A percentile compares a stretch with the other conserved stretches of the same genome.
Conservation (phyloP, 1,284 basidiomycete genomes). For the Leccinum angustisporum region DNA sequence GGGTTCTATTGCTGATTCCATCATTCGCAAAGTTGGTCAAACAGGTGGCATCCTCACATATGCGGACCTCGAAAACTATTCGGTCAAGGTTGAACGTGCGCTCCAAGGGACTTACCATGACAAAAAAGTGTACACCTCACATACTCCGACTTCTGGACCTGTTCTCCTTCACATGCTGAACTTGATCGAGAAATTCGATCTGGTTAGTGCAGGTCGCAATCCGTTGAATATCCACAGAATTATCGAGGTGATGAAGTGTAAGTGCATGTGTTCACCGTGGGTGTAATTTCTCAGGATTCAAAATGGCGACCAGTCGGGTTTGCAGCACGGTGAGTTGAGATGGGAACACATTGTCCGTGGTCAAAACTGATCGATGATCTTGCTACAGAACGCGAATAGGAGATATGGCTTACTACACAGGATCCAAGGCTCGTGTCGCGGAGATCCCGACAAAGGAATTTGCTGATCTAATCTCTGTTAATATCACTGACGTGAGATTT, state of each 20-base stretch:
- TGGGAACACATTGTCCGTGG: slow-evolving; percentile 10
- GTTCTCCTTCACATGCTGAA: slow-evolving; percentile 82
- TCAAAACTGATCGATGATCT: slow-evolving; percentile 4
- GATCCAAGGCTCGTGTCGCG: slow-evolving; percentile 55
- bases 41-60: slow-evolving; percentile 81
- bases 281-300: slow-evolving; percentile 13
- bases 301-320: slow-evolving; percentile 54
- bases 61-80: slow-evolving; percentile 71
- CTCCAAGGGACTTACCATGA: slow-evolving; percentile 75
- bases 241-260: slow-evolving; percentile 78
- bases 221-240: slow-evolving; percentile 67
- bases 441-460: slow-evolving; percentile 75
- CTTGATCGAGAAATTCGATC: slow-evolving; percentile 66
- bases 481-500: slow-evolving; percentile 76
- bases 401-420: slow-evolving; percentile 63
- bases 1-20: slow-evolving; percentile 74
- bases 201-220: slow-evolving; percentile 49
- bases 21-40: slow-evolving; percentile 64
- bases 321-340: slow-evolving; percentile 53
- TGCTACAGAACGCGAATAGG: slow-evolving; percentile 70
- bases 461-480: slow-evolving; percentile 57
- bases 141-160: slow-evolving; percentile 81
- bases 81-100: slow-evolving; percentile 70
- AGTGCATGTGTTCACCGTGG: slow-evolving; percentile 21
- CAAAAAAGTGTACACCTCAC: slow-evolving; percentile 80